phyloP scores from a whole-genome alignment of 176 grass and related monocot genomes.

The Typha latifolia region DNA sequence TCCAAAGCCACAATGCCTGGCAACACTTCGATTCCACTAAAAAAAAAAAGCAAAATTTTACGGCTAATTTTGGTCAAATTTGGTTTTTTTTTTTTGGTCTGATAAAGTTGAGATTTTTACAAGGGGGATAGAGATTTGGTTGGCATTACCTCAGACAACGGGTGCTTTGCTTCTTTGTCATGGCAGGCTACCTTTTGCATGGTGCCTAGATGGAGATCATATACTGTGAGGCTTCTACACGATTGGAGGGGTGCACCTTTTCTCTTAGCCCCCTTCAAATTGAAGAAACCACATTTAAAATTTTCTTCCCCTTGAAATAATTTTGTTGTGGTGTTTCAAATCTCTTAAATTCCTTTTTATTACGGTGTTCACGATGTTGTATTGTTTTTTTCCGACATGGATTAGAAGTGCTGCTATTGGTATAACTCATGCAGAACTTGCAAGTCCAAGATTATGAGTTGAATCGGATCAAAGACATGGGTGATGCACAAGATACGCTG shows the following conservation, averaged over 20 bases:
- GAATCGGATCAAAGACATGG: too few species aligned
- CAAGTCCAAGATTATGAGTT: too few species aligned
- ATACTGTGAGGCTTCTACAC: slow-evolving; percentile 21
- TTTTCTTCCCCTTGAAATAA: neutral
- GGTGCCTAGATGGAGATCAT: slow-evolving; percentile 24
- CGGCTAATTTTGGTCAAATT: too few species aligned
- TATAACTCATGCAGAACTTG: too few species aligned
- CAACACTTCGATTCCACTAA: neutral
- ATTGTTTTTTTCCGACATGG: too few species aligned
- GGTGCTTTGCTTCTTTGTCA: slow-evolving; percentile 15
- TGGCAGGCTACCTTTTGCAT: slow-evolving; percentile 35
- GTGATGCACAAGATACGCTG: too few species aligned
- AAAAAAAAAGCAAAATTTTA: neutral
- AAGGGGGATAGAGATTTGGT: neutral
- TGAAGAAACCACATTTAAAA: slow-evolving; percentile 15
- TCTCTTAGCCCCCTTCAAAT: slow-evolving; percentile 24
- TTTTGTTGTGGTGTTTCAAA: too few species aligned
- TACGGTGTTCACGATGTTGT: too few species aligned
- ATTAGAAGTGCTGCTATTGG: too few species aligned
- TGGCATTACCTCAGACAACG: slow-evolving; percentile 29
- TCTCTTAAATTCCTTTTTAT: neutral
- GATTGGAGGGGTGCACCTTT: slow-evolving; percentile 22
- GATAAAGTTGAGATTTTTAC: neutral
- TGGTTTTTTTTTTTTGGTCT: too few species aligned
- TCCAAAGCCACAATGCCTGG: slow-evolving; percentile 42